phyloP scores from a whole-genome alignment of 176 grass and related monocot genomes.

The Oryza coarctata region DNA sequence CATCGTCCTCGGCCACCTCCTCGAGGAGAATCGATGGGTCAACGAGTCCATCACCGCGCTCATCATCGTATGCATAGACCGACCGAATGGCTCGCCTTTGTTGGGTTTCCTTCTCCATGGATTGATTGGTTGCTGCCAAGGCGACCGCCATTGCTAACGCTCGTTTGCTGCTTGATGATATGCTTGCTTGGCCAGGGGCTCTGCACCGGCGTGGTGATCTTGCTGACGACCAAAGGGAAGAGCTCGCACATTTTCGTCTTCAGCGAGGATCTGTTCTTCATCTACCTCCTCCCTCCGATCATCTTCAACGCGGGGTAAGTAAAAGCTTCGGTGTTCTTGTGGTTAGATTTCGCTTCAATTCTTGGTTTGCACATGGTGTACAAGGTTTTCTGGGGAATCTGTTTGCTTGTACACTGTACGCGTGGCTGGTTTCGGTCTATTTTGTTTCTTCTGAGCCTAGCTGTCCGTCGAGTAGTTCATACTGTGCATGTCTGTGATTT shows the following conservation, averaged over 20 bases:
- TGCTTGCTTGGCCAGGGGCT: slow-evolving; percentile 54
- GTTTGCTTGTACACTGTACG: not conserved
- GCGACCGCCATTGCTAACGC: not conserved
- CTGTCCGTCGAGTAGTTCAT: slow-evolving; percentile 14
- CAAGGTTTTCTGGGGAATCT: slow-evolving; percentile 1
- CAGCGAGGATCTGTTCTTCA: slow-evolving; percentile 99
- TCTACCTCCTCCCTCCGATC: slow-evolving; percentile 95
- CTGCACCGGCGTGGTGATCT: slow-evolving; percentile 82
- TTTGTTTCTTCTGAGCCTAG: slow-evolving; percentile 27
- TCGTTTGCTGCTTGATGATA: not conserved
- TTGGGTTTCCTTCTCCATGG: too few species aligned
- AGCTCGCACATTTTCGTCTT: slow-evolving; percentile 96
- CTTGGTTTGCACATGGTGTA: not conserved
- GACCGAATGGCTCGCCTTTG: not conserved
- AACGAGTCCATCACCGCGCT: slow-evolving; percentile 96
- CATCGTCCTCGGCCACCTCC: slow-evolving; percentile 93
- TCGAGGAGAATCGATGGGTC: slow-evolving; percentile 92
- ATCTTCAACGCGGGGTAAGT: slow-evolving; percentile 98
- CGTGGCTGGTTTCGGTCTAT: slow-evolving; percentile 9
- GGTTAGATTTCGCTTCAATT: not conserved
- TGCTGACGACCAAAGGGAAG: slow-evolving; percentile 80
- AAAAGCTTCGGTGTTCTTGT: not conserved
- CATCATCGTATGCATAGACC: slow-evolving; percentile 53
- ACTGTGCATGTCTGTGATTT: slow-evolving; percentile 2
- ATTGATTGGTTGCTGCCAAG: not conserved